Evolutionary conservation across 345 rosid species (phyloP), one percentile per base, ranked within the genome.

Genomic region (Hibiscus syriacus): DNA sequence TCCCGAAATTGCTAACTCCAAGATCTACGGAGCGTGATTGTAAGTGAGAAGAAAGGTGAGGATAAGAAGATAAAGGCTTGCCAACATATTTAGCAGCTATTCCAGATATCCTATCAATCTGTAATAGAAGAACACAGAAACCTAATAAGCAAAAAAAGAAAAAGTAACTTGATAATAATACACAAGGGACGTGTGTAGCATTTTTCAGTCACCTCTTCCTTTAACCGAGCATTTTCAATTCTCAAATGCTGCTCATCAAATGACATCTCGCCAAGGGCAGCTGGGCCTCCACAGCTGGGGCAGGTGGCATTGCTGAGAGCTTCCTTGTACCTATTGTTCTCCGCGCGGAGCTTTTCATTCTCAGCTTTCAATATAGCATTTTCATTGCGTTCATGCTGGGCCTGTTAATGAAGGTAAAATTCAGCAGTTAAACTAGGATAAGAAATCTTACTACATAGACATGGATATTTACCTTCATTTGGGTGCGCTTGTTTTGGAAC

Each of bases 401-500:
- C 92, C 98, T 93, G 72, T 7, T 48, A 54, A 58, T 39, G 41
- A n/a, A 6, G 19, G 58, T 20, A 14, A 20, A 60, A 9, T 19
- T 60, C 11, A 19, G 48, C 4, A n/a, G n/a, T n/a, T n/a, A n/a
- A n/a, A n/a, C n/a, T n/a, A n/a, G n/a, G n/a, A n/a, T n/a, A n/a
- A n/a, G n/a, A n/a, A n/a, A n/a, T n/a, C n/a, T n/a, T n/a, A n/a
- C n/a, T n/a, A 29, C 3, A 10, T 45, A 17, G 2, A 20, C 0
- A 12, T 59, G 36, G 12, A 59, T 20, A 2, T 16, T 50, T 76
- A 90, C 98, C 98, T 93, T 93, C 90, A 89, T 86, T 78, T 90
- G 98, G 23, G 98, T 93, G 25, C 97, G 98, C 77, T 93, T 90
- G 82, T 90, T 93, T 82, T 93, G 98, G 79, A 93, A 93, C 98